Base-by-base conservation (phyloP, 2,329 filamentous ascomycete genomes). In the Aspergillus eucalypticola region DNA sequence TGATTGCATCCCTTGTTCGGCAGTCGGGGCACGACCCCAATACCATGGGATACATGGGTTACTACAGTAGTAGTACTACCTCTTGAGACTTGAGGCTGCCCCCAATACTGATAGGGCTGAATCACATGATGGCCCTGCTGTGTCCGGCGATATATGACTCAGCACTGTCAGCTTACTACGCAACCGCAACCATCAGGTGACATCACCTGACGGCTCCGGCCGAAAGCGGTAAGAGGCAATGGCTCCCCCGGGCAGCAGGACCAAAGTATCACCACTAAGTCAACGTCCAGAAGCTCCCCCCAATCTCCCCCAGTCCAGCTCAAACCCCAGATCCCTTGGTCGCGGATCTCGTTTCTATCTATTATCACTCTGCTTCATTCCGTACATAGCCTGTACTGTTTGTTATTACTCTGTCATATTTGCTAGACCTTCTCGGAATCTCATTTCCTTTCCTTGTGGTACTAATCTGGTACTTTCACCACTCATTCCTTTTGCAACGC, bases 71-170 rank as follows among this genome's bases (percentile, higher is more conserved):
- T 25, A 21, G 11, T 35, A 35, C 11, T 35, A 35, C 32, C 32
- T 35, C 13, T 5, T 25, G 17, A 25, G 25, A 27, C 25, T 27
- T 8, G 19, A 21, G 17, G 23, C 50, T 25, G 11, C 32, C 5
- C 8, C n/a, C 10, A 44, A 55, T 55, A 44, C 41, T 49, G 29
- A 53, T 61, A 64, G 58, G 62, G 62, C 62, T 64, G 62, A 62
- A 41, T 64, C 62, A 64, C 60, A 50, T 64, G 62, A 61, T 29
- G 10, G 3, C 8, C 2, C 5, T 48, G 32, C 15, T 35, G 32
- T 35, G 8, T 19, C 13, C 52, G 19, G n/a, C 25, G 11, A 7
- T 44, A 2, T 13, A 17, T 60, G 58, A 60, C 48, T 60, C 58
- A 56, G 27, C 25, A 8, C 10, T 15, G 17, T 27, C 25, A 21